Evolutionary conservation across 2,329 filamentous ascomycete species (phyloP), one percentile per base, ranked within the genome.

Genomic region (Colletotrichum sp.): DNA sequence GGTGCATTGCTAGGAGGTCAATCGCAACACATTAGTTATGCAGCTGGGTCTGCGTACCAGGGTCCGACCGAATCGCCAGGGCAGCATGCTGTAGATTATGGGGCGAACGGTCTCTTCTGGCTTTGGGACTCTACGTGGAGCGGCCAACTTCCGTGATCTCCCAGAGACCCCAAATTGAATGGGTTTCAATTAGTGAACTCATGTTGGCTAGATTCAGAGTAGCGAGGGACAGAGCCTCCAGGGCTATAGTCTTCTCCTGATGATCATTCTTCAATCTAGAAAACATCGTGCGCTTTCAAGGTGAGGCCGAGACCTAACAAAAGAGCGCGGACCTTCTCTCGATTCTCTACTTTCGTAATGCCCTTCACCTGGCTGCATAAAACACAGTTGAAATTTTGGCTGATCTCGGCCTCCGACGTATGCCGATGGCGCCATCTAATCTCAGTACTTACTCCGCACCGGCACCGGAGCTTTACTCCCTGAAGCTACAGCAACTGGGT

Each of bases 261-360:
- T 21, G 44, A 21, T 52, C 10, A 21, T 21, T 8, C 44, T 52
- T 2, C n/a, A 21, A 49, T 49, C n/a, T 3, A 1, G 44, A 49
- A 13, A 49, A 0, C 5, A 5, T 12, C 18, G 9, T 49, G n/a
- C n/a, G n/a, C n/a, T n/a, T n/a, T n/a, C n/a, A n/a, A n/a, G n/a
- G n/a, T n/a, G 5, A 49, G 10, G 44, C 44, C n/a, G 10, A 52
- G 1, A 2, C n/a, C 44, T 5, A 13, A 8, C 10, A 0, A 8
- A 21, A 52, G 0, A 52, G 6, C n/a, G 2, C n/a, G 6, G 44
- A 21, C 21, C 6, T 21, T 52, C 3, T 52, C 44, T 7, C 10
- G 1, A 21, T 52, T 21, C 44, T 1, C 6, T 8, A 4, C 2
- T 13, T 1, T 13, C 10, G n/a, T 8, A 21, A 1, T 13, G 4